phyloP scores from a whole-genome alignment of 352 stramenopile species.

The Globisporangium cystogenes region DNA sequence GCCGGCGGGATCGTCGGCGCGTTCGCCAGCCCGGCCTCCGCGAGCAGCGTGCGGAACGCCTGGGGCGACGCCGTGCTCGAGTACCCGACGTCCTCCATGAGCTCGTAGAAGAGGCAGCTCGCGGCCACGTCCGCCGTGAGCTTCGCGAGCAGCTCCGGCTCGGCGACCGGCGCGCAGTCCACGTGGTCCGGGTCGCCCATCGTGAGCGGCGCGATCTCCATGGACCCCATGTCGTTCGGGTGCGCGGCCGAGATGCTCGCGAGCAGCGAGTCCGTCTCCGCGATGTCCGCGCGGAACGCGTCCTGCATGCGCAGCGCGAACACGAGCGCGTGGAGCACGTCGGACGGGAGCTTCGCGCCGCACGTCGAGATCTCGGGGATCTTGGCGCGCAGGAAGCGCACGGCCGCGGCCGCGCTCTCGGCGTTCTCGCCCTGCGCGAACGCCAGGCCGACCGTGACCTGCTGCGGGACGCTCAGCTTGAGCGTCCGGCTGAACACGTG shows the following conservation, averaged over 20 bases:
- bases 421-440: slow-evolving; percentile 73
- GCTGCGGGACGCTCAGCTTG: slow-evolving; percentile 82
- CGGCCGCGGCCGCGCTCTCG: slow-evolving; percentile 49
- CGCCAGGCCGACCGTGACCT: slow-evolving; percentile 77
- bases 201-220: slow-evolving; percentile 82
- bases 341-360: slow-evolving; percentile 73
- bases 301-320: slow-evolving; percentile 81
- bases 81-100: slow-evolving; percentile 91
- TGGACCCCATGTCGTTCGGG: slow-evolving; percentile 79
- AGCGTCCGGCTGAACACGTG: slow-evolving; percentile 71
- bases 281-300: slow-evolving; percentile 62
- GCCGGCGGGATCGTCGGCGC: slow-evolving; percentile 77
- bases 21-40: slow-evolving; percentile 76
- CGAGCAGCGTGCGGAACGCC: slow-evolving; percentile 77
- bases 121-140: slow-evolving; percentile 74
- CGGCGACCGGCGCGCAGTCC: slow-evolving; percentile 62
- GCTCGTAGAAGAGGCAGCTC: slow-evolving; percentile 84
- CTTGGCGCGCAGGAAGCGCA: slow-evolving; percentile 77
- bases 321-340: slow-evolving; percentile 79
- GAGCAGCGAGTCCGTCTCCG: slow-evolving; percentile 81
- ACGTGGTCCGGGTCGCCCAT: slow-evolving; percentile 85
- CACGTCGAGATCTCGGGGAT: slow-evolving; percentile 82
- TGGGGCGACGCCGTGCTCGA: slow-evolving; percentile 70
- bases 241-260: slow-evolving; percentile 83
- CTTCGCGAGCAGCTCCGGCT: slow-evolving; percentile 59